Conservation (phyloP, 2,329 filamentous ascomycete species). For the Colletotrichum brevisporum region DNA sequence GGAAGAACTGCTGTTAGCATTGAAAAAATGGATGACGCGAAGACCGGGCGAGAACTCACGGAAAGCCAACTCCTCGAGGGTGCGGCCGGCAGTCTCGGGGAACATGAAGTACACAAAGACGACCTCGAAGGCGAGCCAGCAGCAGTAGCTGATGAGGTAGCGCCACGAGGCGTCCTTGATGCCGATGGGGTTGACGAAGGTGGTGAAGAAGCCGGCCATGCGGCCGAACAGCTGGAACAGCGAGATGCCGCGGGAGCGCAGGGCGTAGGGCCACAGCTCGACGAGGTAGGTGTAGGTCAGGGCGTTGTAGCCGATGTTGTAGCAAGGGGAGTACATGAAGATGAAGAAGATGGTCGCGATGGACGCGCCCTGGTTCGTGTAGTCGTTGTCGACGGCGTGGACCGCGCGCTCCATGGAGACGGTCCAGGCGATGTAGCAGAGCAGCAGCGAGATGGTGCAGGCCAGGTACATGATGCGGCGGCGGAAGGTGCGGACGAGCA, state of each 20-base stretch:
- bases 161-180: constrained; percentile 34
- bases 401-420: constrained; percentile 58
- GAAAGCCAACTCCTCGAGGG: constrained; percentile 72
- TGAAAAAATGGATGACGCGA: neutral
- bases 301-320: constrained; percentile 74
- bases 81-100: constrained; percentile 82
- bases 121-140: constrained; percentile 47
- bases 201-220: constrained; percentile 41
- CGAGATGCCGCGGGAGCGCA: constrained; percentile 67
- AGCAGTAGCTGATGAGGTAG: constrained; percentile 43
- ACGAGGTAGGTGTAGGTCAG: constrained; percentile 73
- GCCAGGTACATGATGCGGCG: constrained; percentile 63
- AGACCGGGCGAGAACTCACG: constrained; percentile 3
- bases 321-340: constrained; percentile 67
- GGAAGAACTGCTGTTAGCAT: neutral
- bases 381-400: constrained; percentile 46
- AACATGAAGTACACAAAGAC: constrained; percentile 82
- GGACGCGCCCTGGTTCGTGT: constrained; percentile 50
- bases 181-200: constrained; percentile 43
- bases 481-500: constrained; percentile 59
- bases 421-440: constrained; percentile 69
- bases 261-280: constrained; percentile 71
- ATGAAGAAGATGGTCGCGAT: constrained; percentile 67
- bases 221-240: constrained; percentile 51
- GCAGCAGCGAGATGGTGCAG: constrained; percentile 55